Base-by-base conservation (phyloP, 176 grass and related monocot genomes). In the Paspalum vaginatum region DNA sequence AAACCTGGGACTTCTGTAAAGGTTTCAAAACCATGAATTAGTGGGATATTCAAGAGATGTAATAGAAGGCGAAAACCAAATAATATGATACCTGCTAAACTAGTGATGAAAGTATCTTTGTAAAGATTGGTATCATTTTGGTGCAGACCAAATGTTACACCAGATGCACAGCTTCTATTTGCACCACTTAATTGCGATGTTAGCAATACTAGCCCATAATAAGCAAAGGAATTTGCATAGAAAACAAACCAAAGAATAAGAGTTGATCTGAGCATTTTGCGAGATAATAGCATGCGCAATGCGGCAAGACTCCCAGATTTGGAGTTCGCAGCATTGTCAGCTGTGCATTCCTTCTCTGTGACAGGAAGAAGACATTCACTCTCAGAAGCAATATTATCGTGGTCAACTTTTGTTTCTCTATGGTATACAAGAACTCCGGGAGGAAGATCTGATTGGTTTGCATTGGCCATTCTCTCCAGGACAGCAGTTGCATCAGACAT, bases 221-320 rank as follows among this genome's bases (percentile, higher is more conserved):
- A 97, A 74, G 82, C 87, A 68, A 97, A 97, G 17, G 94, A 88
- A 90, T 94, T 94, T 72, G 91, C 89, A 8, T 51, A 97, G 75
- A 78, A 97, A 85, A 79, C 81, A 58, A 94, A 80, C 94, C 94
- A 97, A 49, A 94, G 79, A 78, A 97, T 84, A 83, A 97, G 89
- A 62, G 94, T 97, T 61, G 89, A 85, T 89, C 75, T 94, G 56
- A 76, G 48, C 74, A 94, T 21, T 41, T 90, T 82, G 17, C 55
- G 87, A 0, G 91, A 97, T 20, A 97, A 24, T 44, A 97, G 87
- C 20, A 61, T 62, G 55, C 66, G 61, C 45, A 94, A 51, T 61
- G 85, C 74, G 77, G 80, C 46, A 70, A 84, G 44, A 46, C 75
- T 74, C 14, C 83, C 79, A 45, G 54, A 74, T 73, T 77, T 83